Base-by-base conservation (phyloP, 306 rosid species). In the Trifolium subterraneum region DNA sequence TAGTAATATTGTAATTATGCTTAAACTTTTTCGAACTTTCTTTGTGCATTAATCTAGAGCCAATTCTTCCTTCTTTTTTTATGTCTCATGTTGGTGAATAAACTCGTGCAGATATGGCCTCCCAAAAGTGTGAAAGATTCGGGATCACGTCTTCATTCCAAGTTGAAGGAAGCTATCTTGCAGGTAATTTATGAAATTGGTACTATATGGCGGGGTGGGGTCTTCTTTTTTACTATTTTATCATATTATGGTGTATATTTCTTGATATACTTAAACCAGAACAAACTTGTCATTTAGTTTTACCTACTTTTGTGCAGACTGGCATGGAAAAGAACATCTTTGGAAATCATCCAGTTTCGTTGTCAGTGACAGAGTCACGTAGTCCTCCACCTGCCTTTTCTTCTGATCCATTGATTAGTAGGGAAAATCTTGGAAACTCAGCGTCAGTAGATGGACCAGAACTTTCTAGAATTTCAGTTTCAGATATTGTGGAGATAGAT, bases 71-170 rank as follows among this genome's bases (percentile, higher is more conserved):
- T 42, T 3, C 10, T 20, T 44, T 25, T 47, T 15, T 39, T 14
- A 1, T 70, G 36, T 56, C 52, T 64, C 35, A 76, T 71, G n/a
- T 41, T 62, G 38, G 64, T 75, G 73, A 73, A 56, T 59, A 76
- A 64, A 59, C 66, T 56, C 74, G 39, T 85, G 84, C 86, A 95
- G 99, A 90, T 95, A 85, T 95, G 99, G 99, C 99, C 99, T 73
- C 99, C 99, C 72, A 90, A 92, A 83, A 92, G 81, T 70, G 90
- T 95, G 81, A 92, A 92, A 80, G 99, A 95, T 78, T 95, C 97
- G 20, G 99, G 92, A 74, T 95, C 99, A 35, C 83, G 87, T 47
- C 85, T 95, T 67, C 96, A 92, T 75, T 86, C 97, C 72, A 87
- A 77, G 84, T 84, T 95, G 85, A 95, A 90, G 92, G 99, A 92